phyloP scores from a whole-genome alignment of 2,329 filamentous ascomycete genomes.

The Sordariomycetes sp. region DNA sequence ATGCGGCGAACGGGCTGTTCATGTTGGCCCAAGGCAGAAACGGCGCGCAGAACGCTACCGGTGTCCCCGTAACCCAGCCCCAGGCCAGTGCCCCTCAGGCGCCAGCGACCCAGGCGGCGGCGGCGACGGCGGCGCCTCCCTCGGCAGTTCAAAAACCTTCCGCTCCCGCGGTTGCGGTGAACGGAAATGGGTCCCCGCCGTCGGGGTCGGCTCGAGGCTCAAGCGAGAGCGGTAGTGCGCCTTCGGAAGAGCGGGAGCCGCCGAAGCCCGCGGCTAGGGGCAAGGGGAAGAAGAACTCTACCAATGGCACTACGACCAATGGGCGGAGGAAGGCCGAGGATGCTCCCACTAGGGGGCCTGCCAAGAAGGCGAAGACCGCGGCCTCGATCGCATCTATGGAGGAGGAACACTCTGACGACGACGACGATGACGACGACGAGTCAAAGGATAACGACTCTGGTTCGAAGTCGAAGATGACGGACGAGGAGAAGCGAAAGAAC shows the following conservation, averaged over 20 bases:
- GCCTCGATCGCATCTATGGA: conserved; percentile 23
- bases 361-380: conserved; percentile 57
- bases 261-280: conserved; percentile 53
- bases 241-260: conserved; percentile 63
- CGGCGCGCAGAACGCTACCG: conserved; percentile 39
- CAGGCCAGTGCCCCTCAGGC: conserved; percentile 39
- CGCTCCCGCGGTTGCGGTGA: conserved; percentile 38
- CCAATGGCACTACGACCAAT: conserved; percentile 33
- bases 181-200: conserved; percentile 28
- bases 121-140: conserved; percentile 19
- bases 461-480: conserved; percentile 76
- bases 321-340: conserved; percentile 73
- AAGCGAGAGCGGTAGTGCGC: conserved; percentile 59
- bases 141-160: conserved; percentile 27
- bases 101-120: conserved; percentile 30
- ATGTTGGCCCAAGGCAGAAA: conserved; percentile 73
- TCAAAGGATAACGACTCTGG: conserved; percentile 37
- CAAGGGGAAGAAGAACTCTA: conserved; percentile 57
- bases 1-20: conserved; percentile 88
- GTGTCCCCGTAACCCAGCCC: conserved; percentile 33
- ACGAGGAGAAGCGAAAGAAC: conserved; percentile 97
- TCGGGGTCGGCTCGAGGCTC: conserved; percentile 36
- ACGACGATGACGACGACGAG: conserved; percentile 36
- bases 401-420: conserved; percentile 32
- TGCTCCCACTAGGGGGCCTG: conserved; percentile 47